phyloP scores from a whole-genome alignment of 2,329 filamentous ascomycete species.

The Trichoderma sp. region DNA sequence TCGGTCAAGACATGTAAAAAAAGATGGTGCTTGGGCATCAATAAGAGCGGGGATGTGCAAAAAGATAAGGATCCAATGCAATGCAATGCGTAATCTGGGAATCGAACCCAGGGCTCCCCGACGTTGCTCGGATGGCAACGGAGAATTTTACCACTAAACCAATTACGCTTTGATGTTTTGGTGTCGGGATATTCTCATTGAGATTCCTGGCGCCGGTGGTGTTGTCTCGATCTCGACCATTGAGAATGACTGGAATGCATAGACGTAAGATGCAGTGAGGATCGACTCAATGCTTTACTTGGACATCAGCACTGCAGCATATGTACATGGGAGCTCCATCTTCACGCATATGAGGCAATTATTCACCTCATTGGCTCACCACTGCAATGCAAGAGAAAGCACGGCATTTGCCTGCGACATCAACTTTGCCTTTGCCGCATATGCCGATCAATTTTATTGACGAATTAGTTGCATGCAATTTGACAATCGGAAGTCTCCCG shows the following conservation, averaged over 20 bases:
- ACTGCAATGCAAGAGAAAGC: neutral
- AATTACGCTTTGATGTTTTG: slow-evolving; percentile 21
- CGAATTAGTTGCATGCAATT: neutral
- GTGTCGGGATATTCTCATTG: neutral
- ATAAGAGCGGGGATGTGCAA: neutral
- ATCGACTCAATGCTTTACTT: neutral
- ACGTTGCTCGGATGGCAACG: slow-evolving; percentile 24
- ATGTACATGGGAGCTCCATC: neutral
- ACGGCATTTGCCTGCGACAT: neutral
- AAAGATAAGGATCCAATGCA: neutral
- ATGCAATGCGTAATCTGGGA: slow-evolving; percentile 24
- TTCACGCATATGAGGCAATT: neutral
- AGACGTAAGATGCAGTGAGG: neutral
- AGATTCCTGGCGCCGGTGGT: neutral
- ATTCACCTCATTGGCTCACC: neutral
- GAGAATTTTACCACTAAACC: slow-evolving; percentile 27
- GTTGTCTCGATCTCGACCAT: neutral
- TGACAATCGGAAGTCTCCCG: neutral
- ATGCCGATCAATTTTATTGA: neutral
- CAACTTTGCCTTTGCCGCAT: neutral
- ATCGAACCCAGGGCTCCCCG: slow-evolving; percentile 25
- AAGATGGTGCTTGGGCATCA: neutral
- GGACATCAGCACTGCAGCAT: neutral
- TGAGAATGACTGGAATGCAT: neutral
- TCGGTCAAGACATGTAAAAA: neutral